Evolutionary conservation across 2,329 filamentous ascomycete genomes (phyloP).

Genomic region (Corinectria fuckeliana): DNA sequence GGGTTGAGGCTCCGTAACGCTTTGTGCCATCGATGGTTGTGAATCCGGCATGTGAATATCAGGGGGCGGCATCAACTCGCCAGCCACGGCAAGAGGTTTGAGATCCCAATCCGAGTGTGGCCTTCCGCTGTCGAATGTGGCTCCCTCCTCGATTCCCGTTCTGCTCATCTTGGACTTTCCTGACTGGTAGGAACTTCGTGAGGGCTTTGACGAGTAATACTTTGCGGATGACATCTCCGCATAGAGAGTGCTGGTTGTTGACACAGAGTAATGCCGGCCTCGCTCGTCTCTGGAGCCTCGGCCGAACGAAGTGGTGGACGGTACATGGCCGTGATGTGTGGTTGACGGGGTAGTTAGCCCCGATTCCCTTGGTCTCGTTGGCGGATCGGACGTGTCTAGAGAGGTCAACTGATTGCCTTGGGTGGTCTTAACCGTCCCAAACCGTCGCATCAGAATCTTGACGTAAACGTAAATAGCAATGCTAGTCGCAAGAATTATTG

Average conservation of each 20-base stretch:
- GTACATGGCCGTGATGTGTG: constrained; percentile 42
- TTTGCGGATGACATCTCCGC: constrained; percentile 20
- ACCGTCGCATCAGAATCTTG: constrained; percentile 50
- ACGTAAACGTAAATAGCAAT: constrained; percentile 75
- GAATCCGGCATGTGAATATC: constrained; percentile 5
- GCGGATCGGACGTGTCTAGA: constrained; percentile 17
- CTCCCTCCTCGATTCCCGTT: background rate
- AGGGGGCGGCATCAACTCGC: background rate
- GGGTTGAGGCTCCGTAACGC: constrained; percentile 7
- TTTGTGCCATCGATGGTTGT: constrained; percentile 11
- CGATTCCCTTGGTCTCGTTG: constrained; percentile 12
- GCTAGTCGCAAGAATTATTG: constrained; percentile 69
- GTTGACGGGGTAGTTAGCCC: constrained; percentile 42
- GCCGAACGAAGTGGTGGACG: constrained; percentile 35
- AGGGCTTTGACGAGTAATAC: constrained; percentile 20
- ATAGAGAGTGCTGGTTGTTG: constrained; percentile 27
- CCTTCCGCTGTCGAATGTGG: background rate
- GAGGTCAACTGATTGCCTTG: constrained; percentile 17
- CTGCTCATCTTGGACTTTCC: background rate
- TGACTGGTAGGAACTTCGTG: constrained; percentile 24
- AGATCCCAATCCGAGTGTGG: background rate
- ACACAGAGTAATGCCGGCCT: constrained; percentile 16
- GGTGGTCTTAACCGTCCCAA: constrained; percentile 34
- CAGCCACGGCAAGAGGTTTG: background rate
- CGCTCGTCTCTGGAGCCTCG: constrained; percentile 22